These are phyloP conservation scores for Ceriops tagal DNA, from an alignment of 345 rosid species.

Conservation along the genomic window DNA sequence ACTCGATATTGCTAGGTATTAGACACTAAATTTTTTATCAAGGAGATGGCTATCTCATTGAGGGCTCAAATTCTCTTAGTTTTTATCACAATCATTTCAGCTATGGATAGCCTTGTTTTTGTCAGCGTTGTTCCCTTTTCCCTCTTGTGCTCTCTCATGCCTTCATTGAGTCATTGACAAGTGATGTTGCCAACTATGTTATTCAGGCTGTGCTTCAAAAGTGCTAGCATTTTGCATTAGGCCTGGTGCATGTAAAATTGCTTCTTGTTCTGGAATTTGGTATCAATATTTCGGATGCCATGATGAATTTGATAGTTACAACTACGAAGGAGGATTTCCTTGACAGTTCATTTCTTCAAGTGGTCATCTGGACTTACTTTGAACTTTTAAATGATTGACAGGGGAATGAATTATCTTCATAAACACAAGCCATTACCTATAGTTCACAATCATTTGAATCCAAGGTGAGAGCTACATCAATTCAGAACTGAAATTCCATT, in stretches of 20 bases:
- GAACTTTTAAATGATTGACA: slow-evolving; percentile 18
- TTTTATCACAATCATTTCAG: background rate
- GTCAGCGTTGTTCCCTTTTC: background rate
- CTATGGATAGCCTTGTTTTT: background rate
- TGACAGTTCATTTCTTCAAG: too few relatives aligned
- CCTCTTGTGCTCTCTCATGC: background rate
- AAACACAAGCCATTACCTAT: slow-evolving; percentile 55
- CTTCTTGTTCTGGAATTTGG: background rate
- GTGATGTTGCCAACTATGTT: too few relatives aligned
- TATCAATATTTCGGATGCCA: background rate
- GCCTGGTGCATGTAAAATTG: too few relatives aligned
- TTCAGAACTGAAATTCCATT: background rate
- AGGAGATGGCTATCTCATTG: too few relatives aligned
- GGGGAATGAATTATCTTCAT: slow-evolving; percentile 69
- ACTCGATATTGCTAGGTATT: slow-evolving; percentile 54
- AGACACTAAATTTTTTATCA: too few relatives aligned
- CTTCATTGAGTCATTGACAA: background rate
- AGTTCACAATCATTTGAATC: slow-evolving; percentile 55
- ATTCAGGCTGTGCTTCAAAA: background rate
- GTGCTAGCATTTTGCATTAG: too few relatives aligned
- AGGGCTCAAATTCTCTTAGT: background rate
- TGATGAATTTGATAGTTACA: too few relatives aligned
- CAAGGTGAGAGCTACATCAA: slow-evolving; percentile 23
- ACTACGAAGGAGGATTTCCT: too few relatives aligned
- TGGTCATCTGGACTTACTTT: background rate